Percentiles rank a stretch among this genome's conserved stretches.
Evolutionary conservation across 306 rosid species (phyloP).

Genomic region (Glycine soja): DNA sequence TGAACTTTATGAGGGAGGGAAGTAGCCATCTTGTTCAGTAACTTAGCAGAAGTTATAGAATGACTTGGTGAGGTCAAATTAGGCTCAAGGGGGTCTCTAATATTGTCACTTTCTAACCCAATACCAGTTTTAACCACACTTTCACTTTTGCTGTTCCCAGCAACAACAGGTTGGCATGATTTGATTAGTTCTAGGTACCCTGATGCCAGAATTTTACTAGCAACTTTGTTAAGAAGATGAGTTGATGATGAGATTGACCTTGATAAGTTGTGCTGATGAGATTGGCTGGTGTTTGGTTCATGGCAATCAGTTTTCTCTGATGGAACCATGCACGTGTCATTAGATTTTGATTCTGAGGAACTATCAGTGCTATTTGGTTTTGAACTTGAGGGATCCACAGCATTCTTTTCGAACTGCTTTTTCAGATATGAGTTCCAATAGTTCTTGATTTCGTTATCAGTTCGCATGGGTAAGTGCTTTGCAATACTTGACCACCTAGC

Average conservation of each 20-base stretch:
- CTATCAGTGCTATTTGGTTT: constrained; percentile 11
- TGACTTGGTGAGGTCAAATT: neutral
- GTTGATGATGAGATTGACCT: constrained; percentile 34
- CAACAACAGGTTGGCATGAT: neutral
- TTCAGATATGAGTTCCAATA: constrained; percentile 44
- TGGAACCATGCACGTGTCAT: neutral
- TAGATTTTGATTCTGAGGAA: constrained; percentile 30
- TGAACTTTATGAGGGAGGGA: neutral
- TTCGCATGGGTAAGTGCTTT: constrained; percentile 40
- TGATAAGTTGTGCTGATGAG: neutral
- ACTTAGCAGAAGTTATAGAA: neutral
- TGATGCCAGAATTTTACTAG: constrained; percentile 29
- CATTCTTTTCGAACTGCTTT: neutral
- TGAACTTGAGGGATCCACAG: neutral
- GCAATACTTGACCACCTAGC: constrained; percentile 45
- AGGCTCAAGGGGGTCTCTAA: neutral
- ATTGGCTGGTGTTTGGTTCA: neutral
- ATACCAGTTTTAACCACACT: neutral
- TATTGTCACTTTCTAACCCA: neutral
- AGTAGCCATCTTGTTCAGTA: constrained; percentile 45
- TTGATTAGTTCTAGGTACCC: constrained; percentile 24
- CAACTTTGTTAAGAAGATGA: constrained; percentile 38
- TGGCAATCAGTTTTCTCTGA: neutral
- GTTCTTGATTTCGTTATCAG: constrained; percentile 47
- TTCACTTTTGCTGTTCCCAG: no score